Conservation (phyloP, 2,329 filamentous ascomycete genomes). For the Ophiostoma sp. region DNA sequence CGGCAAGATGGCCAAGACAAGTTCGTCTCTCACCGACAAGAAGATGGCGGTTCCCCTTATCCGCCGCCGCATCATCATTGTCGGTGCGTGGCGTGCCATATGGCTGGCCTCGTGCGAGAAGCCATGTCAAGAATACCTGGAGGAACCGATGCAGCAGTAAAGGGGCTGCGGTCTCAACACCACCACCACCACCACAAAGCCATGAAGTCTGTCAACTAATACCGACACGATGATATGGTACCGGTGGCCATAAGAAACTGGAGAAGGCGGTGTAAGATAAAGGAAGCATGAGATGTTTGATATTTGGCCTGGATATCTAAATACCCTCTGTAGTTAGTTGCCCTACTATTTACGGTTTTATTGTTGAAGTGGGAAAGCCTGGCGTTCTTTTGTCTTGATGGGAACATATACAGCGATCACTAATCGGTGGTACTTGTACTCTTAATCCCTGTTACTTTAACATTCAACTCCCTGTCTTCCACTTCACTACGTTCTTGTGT, state of each 20-base stretch:
- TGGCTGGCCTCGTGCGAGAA: neutral
- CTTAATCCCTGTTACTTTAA: too few species aligned
- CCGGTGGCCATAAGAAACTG: neutral
- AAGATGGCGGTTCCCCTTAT: too few species aligned
- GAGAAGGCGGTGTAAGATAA: too few species aligned
- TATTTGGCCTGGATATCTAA: too few species aligned
- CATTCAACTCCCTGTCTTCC: too few species aligned
- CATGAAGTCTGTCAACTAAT: neutral
- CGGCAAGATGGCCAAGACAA: too few species aligned
- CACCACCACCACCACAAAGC: neutral
- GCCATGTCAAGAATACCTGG: neutral
- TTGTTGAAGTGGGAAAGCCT: too few species aligned
- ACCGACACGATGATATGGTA: conserved; percentile 5
- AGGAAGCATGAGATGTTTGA: too few species aligned
- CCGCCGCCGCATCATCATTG: neutral
- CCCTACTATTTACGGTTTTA: too few species aligned
- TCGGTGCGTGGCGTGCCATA: neutral
- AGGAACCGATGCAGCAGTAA: neutral
- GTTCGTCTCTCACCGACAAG: neutral
- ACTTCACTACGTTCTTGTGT: too few species aligned
- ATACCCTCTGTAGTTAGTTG: too few species aligned
- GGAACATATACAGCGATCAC: neutral
- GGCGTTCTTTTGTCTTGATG: too few species aligned
- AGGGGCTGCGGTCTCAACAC: neutral
- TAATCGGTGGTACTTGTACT: neutral